Evolutionary conservation across 345 rosid genomes (phyloP), one percentile per base, ranked within the genome.

Genomic region (Citrus trifoliata): DNA sequence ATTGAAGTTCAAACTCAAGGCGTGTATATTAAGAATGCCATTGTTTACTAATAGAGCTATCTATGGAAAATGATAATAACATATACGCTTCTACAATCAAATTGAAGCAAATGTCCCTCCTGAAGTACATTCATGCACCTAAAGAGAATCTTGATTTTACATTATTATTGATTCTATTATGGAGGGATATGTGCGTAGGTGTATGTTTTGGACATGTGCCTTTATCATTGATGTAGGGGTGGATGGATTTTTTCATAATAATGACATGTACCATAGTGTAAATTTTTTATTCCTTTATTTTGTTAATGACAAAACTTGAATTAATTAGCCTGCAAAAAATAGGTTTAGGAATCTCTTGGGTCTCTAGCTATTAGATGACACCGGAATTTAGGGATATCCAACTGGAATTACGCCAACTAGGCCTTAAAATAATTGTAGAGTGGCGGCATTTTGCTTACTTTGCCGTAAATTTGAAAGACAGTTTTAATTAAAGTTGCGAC

Each of bases 381-480:
- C 81, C 83, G 53, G 71, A 60, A 81, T 70, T 84, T 68, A 4
- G 75, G 87, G 85, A 82, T 81, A 82, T 81, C 74, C 53, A 53
- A 9, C 67, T 48, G 64, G 32, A 30, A 77, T 80, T 10, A 63
- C 22, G 51, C 40, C 51, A 66, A 63, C 53, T 53, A 63, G 62
- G 35, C 28, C 25, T 16, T 60, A 5, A 58, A 59, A n/a, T 58
- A n/a, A 35, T 5, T 32, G 58, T 53, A 51, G 58, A 53, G 58
- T 18, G 22, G 22, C 58, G 22, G 58, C 22, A 6, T 53, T 53
- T 53, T 4, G 22, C 58, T 53, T 16, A 1, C 22, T 53, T 53
- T 53, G 21, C 22, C 22, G 22, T 18, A 53, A 18, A 53, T 16
- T 53, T 16, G 6, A 53, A 18, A 53, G 21, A 3, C 58, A n/a